Evolutionary conservation across 1,139 yeast genomes (phyloP).

Genomic region (Debaryomyces nepalensis): DNA sequence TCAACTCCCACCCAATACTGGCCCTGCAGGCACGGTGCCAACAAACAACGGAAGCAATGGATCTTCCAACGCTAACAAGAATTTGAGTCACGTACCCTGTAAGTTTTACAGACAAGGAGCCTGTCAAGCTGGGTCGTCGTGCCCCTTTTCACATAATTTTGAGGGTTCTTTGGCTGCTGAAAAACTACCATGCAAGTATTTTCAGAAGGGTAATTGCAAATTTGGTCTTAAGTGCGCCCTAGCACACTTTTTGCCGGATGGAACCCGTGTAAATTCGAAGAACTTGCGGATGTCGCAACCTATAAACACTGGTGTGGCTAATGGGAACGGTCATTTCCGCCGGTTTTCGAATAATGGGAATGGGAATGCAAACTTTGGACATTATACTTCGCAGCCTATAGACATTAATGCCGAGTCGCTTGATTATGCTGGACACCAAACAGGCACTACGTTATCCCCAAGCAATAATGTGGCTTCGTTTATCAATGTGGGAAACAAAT

Average conservation of each 20-base stretch:
- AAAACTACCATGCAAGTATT: slow-evolving; percentile 86
- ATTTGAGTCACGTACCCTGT: slow-evolving; percentile 92
- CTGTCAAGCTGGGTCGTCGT: slow-evolving; percentile 90
- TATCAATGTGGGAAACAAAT: slow-evolving; percentile 12
- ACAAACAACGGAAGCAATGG: slow-evolving; percentile 19
- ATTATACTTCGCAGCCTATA: slow-evolving; percentile 20
- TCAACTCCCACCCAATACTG: slow-evolving; percentile 46
- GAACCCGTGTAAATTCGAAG: slow-evolving; percentile 73
- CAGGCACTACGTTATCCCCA: slow-evolving; percentile 12
- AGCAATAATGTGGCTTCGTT: slow-evolving; percentile 15
- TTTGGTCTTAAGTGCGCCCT: slow-evolving; percentile 93
- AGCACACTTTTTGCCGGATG: slow-evolving; percentile 89
- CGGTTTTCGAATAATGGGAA: slow-evolving; percentile 6
- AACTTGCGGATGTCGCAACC: slow-evolving; percentile 15
- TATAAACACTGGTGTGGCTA: slow-evolving; percentile 13
- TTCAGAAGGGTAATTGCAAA: slow-evolving; percentile 92
- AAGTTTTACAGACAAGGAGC: slow-evolving; percentile 89
- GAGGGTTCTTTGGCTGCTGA: slow-evolving; percentile 62
- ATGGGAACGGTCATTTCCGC: slow-evolving; percentile 7
- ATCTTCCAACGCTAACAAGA: slow-evolving; percentile 31
- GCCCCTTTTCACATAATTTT: slow-evolving; percentile 87
- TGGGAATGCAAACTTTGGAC: slow-evolving; percentile 3
- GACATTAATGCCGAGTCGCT: slow-evolving; percentile 16
- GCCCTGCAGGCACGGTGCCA: slow-evolving; percentile 43
- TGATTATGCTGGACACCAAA: not conserved